phyloP scores from a whole-genome alignment of 371 early-diverging fungal genomes.

The Syncephalastrum monosporum region DNA sequence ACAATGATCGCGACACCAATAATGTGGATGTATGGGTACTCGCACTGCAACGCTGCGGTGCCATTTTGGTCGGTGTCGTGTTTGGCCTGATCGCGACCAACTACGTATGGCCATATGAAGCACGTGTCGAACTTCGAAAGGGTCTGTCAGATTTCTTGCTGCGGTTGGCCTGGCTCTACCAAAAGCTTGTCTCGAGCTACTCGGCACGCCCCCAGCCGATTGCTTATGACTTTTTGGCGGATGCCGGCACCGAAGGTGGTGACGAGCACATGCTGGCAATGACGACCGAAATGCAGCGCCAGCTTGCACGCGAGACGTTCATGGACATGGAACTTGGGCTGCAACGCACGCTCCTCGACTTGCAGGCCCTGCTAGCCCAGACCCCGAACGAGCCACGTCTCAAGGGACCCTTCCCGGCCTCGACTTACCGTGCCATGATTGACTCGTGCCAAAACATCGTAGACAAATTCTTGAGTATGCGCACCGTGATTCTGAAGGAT shows the following conservation, averaged over 20 bases:
- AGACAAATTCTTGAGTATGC: constrained; percentile 72
- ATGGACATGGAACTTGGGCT: constrained; percentile 72
- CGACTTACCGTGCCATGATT: constrained; percentile 66
- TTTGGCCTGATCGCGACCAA: constrained; percentile 68
- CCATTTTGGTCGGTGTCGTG: constrained; percentile 72
- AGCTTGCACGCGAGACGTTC: constrained; percentile 44
- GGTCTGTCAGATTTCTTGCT: constrained; percentile 65
- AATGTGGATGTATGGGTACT: constrained; percentile 53
- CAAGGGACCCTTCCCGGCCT: constrained; percentile 78
- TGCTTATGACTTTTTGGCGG: no score
- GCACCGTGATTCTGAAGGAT: constrained; percentile 63
- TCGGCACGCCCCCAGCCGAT: constrained; percentile 30
- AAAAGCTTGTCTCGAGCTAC: constrained; percentile 66
- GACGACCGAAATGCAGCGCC: constrained; percentile 6
- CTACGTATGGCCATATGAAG: constrained; percentile 83
- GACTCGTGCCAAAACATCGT: constrained; percentile 72
- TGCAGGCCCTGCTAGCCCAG: constrained; percentile 61
- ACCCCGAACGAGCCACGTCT: constrained; percentile 84
- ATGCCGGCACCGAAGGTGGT: constrained; percentile 18
- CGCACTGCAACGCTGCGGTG: constrained; percentile 64
- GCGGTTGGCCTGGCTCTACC: constrained; percentile 67
- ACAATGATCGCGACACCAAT: constrained; percentile 67
- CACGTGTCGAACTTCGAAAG: constrained; percentile 77
- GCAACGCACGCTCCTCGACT: constrained; percentile 63
- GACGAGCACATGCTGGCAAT: constrained; percentile 26